phyloP scores from a whole-genome alignment of 2,329 filamentous ascomycete species.

The Thelonectria discophora region DNA sequence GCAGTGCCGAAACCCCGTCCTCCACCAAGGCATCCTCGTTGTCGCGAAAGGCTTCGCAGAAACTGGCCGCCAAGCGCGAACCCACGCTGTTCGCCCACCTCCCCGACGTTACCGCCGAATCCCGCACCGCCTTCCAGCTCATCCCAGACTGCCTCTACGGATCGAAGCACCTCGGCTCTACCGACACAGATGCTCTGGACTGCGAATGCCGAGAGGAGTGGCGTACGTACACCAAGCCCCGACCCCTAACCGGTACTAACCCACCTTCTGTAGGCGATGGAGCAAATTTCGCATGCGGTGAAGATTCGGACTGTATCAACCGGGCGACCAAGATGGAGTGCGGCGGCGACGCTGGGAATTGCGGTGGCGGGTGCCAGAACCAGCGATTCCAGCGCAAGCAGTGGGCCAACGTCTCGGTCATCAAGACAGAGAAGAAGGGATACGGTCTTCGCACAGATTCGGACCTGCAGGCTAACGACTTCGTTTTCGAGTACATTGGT shows the following conservation, averaged over 20 bases:
- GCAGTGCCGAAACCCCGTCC: conserved; percentile 58
- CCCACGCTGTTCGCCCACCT: conserved; percentile 76
- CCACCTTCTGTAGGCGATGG: conserved; percentile 59
- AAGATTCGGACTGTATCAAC: conserved; percentile 98
- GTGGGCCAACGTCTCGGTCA: conserved; percentile 91
- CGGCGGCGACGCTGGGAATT: conserved; percentile 78
- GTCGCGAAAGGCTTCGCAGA: conserved; percentile 75
- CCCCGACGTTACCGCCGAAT: conserved; percentile 80
- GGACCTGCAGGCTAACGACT: conserved; percentile 82
- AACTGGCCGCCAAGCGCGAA: conserved; percentile 69
- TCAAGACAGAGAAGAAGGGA: conserved; percentile 98
- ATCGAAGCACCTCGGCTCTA: conserved; percentile 88
- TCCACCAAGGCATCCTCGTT: conserved; percentile 72
- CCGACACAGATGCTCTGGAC: conserved; percentile 89
- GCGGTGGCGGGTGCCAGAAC: conserved; percentile 88
- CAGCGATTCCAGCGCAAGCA: conserved; percentile 92
- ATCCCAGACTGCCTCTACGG: conserved; percentile 90
- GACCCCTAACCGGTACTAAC: conserved; percentile 23
- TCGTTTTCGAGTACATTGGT: conserved; percentile 98
- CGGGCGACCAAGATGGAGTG: conserved; percentile 98
- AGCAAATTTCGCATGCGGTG: conserved; percentile 86
- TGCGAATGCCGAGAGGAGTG: conserved; percentile 96
- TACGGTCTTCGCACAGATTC: conserved; percentile 87
- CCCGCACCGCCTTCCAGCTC: conserved; percentile 78
- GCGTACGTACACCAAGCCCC: conserved; percentile 69